Conservation (phyloP, 139 green algal genomes). For the Edaphochlamys debaryana region DNA sequence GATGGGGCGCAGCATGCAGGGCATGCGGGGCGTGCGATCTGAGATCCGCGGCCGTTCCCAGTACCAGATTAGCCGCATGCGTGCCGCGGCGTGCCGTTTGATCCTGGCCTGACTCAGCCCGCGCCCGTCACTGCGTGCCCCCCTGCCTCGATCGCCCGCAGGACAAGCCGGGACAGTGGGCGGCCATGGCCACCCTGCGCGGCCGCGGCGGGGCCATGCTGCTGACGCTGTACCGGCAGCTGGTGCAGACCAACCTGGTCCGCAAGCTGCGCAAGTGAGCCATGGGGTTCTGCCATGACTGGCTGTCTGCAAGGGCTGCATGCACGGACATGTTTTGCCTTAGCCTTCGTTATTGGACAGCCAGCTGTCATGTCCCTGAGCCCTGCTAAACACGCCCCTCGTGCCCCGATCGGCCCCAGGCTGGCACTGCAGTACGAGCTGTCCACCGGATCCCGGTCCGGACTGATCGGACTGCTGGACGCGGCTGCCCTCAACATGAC, state of each 20-base stretch:
- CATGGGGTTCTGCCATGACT: not conserved
- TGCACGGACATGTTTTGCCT: too few species aligned
- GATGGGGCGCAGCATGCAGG: too few species aligned
- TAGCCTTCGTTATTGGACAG: not conserved
- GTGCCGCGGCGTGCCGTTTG: too few species aligned
- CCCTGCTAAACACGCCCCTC: not conserved
- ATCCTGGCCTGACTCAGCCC: too few species aligned
- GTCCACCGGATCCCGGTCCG: not conserved
- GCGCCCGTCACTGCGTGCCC: too few species aligned
- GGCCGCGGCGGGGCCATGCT: not conserved
- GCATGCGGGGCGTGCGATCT: too few species aligned
- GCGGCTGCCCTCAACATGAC: not conserved
- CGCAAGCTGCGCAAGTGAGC: not conserved
- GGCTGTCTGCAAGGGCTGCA: not conserved
- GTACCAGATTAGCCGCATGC: too few species aligned
- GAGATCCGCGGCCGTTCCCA: too few species aligned
- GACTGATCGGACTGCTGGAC: not conserved
- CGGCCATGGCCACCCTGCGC: slow-evolving; percentile 8
- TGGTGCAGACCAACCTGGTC: slow-evolving; percentile 6
- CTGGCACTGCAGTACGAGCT: slow-evolving; percentile 20
- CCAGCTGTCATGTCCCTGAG: not conserved
- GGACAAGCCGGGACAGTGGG: slow-evolving; percentile 26
- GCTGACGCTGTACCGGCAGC: slow-evolving; percentile 12
- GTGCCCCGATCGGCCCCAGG: too few species aligned
- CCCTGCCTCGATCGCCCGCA: too few species aligned